Evolutionary conservation across 768 basidiomycete species (phyloP).

Genomic region (Russula foetens): DNA sequence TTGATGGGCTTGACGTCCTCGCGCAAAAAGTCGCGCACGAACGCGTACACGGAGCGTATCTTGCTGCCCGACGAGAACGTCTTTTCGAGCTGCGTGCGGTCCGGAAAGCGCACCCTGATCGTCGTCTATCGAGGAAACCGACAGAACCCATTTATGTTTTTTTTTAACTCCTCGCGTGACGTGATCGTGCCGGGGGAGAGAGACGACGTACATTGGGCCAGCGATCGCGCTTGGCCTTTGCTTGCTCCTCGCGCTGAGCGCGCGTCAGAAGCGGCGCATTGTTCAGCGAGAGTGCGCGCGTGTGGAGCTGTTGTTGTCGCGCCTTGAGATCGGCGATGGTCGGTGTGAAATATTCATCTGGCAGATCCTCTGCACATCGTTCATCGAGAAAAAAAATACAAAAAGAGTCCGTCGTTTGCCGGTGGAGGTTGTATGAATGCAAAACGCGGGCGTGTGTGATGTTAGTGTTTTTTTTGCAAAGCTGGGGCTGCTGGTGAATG

Average conservation of each 20-base stretch:
- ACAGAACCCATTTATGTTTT: too few relatives aligned
- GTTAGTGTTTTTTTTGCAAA: too few relatives aligned
- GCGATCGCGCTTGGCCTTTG: conserved; percentile 50
- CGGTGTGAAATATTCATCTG: conserved; percentile 70
- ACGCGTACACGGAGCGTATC: conserved; percentile 77
- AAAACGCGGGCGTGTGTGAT: too few relatives aligned
- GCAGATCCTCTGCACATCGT: conserved; percentile 31
- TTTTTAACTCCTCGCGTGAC: too few relatives aligned
- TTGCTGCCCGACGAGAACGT: conserved; percentile 70
- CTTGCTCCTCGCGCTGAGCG: conserved; percentile 51
- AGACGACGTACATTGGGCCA: conserved; percentile 57
- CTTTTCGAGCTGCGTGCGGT: conserved; percentile 75
- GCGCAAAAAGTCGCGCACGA: conserved; percentile 61
- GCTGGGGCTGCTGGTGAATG: too few relatives aligned
- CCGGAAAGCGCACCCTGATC: conserved; percentile 74
- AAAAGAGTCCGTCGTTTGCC: too few relatives aligned
- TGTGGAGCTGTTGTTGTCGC: conserved; percentile 53
- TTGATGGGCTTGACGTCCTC: conserved; percentile 74
- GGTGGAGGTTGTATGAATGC: too few relatives aligned
- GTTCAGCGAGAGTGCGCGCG: conserved; percentile 51
- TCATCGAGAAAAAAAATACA: too few relatives aligned
- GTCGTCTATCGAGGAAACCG: conserved; percentile 50
- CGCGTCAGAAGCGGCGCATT: conserved; percentile 68
- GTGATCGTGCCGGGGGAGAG: too few relatives aligned
- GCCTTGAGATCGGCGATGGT: conserved; percentile 62